phyloP scores from a whole-genome alignment of 2,329 filamentous ascomycete species.

The Hortaea werneckii region DNA sequence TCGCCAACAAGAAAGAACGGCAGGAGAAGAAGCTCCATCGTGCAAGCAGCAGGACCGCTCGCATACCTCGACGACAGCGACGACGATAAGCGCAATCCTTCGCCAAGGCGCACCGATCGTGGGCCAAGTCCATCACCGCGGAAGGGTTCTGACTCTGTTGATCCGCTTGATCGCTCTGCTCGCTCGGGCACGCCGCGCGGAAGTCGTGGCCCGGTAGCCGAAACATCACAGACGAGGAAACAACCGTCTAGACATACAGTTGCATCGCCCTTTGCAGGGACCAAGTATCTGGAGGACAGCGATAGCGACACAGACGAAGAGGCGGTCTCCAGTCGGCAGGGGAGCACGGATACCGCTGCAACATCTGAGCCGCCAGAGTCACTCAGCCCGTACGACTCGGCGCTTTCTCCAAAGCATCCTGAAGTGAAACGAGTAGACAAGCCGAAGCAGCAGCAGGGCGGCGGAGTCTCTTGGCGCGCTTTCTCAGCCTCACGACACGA shows the following conservation, averaged over 20 bases:
- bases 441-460: conserved; percentile 21
- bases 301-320: conserved; percentile 20
- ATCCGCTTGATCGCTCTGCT: conserved; percentile 5
- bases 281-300: conserved; percentile 27
- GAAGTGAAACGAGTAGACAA: conserved; percentile 24
- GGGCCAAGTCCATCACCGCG: conserved; percentile 21
- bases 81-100: conserved; percentile 15
- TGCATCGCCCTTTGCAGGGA: conserved; percentile 26
- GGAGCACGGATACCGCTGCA: conserved; percentile 14
- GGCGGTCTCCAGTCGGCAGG: conserved; percentile 19
- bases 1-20: not conserved
- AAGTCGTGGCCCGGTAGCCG: conserved; percentile 8
- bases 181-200: conserved; percentile 17
- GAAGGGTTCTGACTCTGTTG: conserved; percentile 9
- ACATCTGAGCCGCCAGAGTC: conserved; percentile 2
- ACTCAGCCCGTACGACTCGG: conserved; percentile 7
- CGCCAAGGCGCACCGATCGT: conserved; percentile 14
- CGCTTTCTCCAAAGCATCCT: conserved; percentile 10
- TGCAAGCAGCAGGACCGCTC: conserved; percentile 20
- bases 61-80: conserved; percentile 25
- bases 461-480: conserved; percentile 26
- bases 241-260: conserved; percentile 22
- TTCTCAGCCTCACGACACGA: conserved; percentile 24
- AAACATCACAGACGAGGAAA: conserved; percentile 6
- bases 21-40: conserved; percentile 11